These are phyloP conservation scores for Colletotrichum aenigma DNA, from an alignment of 2,329 filamentous ascomycete species.

Conservation along the genomic window DNA sequence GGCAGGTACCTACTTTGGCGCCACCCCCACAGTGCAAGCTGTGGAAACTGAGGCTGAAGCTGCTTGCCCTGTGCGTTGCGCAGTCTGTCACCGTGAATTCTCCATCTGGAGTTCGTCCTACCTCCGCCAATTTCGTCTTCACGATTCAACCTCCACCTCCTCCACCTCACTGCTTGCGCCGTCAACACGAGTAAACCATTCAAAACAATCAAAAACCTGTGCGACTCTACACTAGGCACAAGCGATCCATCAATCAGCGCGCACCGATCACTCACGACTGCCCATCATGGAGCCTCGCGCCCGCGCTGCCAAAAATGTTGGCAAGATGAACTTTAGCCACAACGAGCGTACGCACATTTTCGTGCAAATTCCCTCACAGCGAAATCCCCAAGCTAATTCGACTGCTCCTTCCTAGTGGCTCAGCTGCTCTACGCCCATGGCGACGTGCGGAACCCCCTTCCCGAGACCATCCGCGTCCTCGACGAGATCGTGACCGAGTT, in stretches of 20 bases:
- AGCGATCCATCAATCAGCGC: background rate
- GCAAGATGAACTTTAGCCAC: conserved; percentile 79
- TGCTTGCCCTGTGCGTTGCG: background rate
- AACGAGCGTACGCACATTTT: conserved; percentile 65
- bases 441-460: conserved; percentile 77
- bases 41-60: background rate
- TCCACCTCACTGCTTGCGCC: background rate
- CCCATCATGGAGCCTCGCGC: conserved; percentile 75
- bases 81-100: background rate
- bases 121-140: background rate
- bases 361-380: background rate
- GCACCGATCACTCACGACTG: background rate
- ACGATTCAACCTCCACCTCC: background rate
- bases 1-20: background rate
- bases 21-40: background rate
- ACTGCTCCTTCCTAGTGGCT: conserved; percentile 56
- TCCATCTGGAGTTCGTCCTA: background rate
- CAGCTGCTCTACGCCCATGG: conserved; percentile 81
- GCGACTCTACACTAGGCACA: background rate
- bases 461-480: conserved; percentile 82
- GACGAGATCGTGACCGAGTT: conserved; percentile 98
- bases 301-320: conserved; percentile 79
- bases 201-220: background rate
- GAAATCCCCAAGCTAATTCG: background rate
- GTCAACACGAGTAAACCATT: too few species aligned